phyloP scores from a whole-genome alignment of 208 protist genomes.

The Trichomonas gallinae region DNA sequence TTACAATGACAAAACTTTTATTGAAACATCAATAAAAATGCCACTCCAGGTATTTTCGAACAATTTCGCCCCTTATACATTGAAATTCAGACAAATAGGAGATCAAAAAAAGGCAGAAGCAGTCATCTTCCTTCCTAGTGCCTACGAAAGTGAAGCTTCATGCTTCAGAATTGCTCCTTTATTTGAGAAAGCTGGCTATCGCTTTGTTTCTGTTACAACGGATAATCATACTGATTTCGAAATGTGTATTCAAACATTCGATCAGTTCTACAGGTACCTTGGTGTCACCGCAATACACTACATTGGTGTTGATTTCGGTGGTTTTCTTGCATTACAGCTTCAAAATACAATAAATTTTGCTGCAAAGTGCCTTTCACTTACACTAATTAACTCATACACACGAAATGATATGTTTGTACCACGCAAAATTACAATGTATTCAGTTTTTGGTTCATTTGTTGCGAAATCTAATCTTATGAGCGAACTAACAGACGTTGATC shows the following conservation, averaged over 20 bases:
- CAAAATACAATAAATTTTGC: neutral
- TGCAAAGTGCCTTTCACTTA: neutral
- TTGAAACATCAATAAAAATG: neutral
- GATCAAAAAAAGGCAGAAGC: neutral
- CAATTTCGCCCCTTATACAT: neutral
- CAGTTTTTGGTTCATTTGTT: neutral
- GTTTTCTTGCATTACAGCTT: neutral
- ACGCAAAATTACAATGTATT: neutral
- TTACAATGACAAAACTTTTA: neutral
- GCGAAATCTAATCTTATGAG: neutral
- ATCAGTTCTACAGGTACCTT: neutral
- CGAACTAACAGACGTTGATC: neutral
- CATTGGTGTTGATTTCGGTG: neutral
- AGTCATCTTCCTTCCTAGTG: neutral
- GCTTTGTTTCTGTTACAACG: neutral
- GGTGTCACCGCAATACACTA: neutral
- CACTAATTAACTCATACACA: neutral
- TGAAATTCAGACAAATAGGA: neutral
- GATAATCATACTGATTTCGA: neutral
- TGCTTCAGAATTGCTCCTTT: neutral
- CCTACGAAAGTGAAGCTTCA: neutral
- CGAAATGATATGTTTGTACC: neutral
- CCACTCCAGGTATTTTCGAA: neutral
- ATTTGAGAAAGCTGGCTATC: neutral
- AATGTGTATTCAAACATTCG: neutral